Evolutionary conservation across 352 stramenopile genomes (phyloP).

Genomic region (Phytophthora tentaculata): DNA sequence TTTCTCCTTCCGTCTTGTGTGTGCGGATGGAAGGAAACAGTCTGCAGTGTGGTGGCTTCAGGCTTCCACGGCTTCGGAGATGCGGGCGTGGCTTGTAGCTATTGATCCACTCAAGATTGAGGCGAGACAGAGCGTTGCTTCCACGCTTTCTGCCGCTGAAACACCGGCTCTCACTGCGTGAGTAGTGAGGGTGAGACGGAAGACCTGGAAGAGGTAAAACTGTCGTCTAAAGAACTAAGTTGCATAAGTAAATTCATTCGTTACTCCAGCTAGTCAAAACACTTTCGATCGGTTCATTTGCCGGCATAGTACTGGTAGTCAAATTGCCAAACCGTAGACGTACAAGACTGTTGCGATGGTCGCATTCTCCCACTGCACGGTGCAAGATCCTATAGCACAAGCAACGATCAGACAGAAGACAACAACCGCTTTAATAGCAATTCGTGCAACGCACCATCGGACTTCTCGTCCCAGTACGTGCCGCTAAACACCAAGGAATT

Average conservation of each 20-base stretch:
- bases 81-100: conserved; percentile 72
- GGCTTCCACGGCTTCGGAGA: conserved; percentile 67
- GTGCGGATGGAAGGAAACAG: conserved; percentile 52
- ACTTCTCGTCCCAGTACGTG: conserved; percentile 79
- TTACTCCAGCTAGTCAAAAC: too few relatives aligned
- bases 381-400: conserved; percentile 55
- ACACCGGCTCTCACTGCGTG: conserved; percentile 41
- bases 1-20: conserved; percentile 80
- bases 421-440: neutral
- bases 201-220: too few relatives aligned
- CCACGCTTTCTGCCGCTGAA: conserved; percentile 22
- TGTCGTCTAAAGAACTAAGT: neutral
- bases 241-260: neutral
- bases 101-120: conserved; percentile 78
- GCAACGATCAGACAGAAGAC: conserved; percentile 1
- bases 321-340: conserved; percentile 73
- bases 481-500: conserved; percentile 30
- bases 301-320: too few relatives aligned
- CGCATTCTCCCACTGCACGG: conserved; percentile 78
- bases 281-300: too few relatives aligned
- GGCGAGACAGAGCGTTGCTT: conserved; percentile 28
- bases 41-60: conserved; percentile 80
- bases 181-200: neutral
- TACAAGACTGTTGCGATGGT: conserved; percentile 71
- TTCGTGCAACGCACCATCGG: conserved; percentile 48